Base-by-base conservation (phyloP, 2,329 filamentous ascomycete genomes). In the Volutella citrinella region DNA sequence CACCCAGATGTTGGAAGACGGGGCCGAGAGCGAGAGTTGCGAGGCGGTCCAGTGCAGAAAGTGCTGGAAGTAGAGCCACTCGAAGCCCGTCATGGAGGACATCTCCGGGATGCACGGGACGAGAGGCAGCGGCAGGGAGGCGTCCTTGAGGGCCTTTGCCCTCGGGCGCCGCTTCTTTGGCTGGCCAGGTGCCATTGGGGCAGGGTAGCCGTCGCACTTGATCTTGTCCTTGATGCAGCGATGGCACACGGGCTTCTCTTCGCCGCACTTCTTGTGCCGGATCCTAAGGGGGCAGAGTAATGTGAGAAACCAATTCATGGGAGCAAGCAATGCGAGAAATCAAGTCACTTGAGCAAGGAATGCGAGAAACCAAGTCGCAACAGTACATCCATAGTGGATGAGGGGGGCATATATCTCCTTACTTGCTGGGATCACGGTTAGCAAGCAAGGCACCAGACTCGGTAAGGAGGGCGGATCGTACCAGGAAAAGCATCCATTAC, bases 251-350 rank as follows among this genome's bases (percentile, higher is more conserved):
- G 49, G 49, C 12, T 52, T 55, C 14, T 43, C 38, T 24, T 57
- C 54, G 27, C 57, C 54, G 25, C 54, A 57, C 19, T 52, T 52
- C 17, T 48, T 24, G 17, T 49, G 49, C 7, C 49, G 43, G 16
- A 45, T 38, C 33, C 48, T 51, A 5, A 19, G 18, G 12, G 7
- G n/a, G n/a, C n/a, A n/a, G n/a, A n/a, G n/a, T n/a, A n/a, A n/a
- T n/a, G 12, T 14, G 9, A 18, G 10, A 29, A 23, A 16, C 13
- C 10, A 10, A 26, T 35, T 36, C 41, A 35, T 15, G 12, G 12
- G 2, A 18, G n/a, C 19, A 24, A 15, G 8, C 25, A 12, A 7
- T 17, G 4, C 19, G 2, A 32, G 12, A 12, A 5, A 6, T 14
- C 14, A 2, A 22, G 16, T 11, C 4, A 34, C n/a, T n/a, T n/a